phyloP scores from a whole-genome alignment of 768 basidiomycete genomes.

The Agaricus blazei region DNA sequence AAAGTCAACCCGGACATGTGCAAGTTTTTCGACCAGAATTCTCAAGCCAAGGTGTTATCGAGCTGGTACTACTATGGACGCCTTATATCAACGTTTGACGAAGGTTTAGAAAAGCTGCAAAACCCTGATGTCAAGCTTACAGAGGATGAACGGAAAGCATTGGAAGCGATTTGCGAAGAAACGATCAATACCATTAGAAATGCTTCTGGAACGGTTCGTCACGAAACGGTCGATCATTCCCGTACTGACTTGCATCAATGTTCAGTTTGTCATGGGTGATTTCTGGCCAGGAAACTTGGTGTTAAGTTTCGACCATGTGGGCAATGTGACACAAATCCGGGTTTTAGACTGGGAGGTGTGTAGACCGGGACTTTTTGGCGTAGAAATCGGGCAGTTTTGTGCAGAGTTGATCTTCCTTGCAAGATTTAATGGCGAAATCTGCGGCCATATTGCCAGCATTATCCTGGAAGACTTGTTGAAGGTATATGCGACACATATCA shows the following conservation, averaged over 20 bases:
- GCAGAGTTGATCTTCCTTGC: conserved; percentile 52
- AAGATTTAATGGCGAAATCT: conserved; percentile 36
- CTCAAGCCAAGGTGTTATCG: conserved; percentile 34
- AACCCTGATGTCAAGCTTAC: conserved; percentile 38
- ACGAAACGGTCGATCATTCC: not conserved
- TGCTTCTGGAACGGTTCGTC: conserved; percentile 24
- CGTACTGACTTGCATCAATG: not conserved
- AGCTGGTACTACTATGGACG: conserved; percentile 39
- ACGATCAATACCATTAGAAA: conserved; percentile 19
- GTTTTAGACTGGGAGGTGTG: conserved; percentile 66
- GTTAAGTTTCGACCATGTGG: conserved; percentile 28
- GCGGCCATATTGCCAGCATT: conserved; percentile 27
- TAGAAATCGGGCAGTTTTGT: conserved; percentile 61
- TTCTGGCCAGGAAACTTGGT: conserved; percentile 72
- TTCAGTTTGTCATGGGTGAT: conserved; percentile 58
- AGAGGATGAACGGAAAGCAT: conserved; percentile 26
- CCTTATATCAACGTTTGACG: conserved; percentile 33
- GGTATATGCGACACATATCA: conserved; percentile 31
- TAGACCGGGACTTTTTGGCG: conserved; percentile 49
- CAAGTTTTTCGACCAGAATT: conserved; percentile 33
- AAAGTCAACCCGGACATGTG: conserved; percentile 22
- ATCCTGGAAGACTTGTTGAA: conserved; percentile 40
- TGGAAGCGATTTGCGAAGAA: conserved; percentile 19
- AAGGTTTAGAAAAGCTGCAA: conserved; percentile 28
- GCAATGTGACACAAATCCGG: conserved; percentile 33